Percentiles rank a stretch among this genome's conserved stretches.
Evolutionary conservation across 2,329 filamentous ascomycete genomes (phyloP).

Genomic region (Triangularia verruculosa): DNA sequence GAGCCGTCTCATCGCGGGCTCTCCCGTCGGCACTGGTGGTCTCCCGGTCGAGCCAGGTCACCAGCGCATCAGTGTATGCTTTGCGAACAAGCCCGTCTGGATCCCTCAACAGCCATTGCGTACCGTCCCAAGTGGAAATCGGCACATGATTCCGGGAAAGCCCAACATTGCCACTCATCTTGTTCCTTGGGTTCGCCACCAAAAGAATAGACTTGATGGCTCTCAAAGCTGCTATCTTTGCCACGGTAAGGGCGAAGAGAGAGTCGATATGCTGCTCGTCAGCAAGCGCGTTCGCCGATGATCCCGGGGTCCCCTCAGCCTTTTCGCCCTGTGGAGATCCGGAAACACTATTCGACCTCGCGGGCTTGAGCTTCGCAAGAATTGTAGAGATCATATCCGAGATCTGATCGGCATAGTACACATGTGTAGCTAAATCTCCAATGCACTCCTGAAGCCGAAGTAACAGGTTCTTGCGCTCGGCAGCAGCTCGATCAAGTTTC

Average conservation of each 20-base stretch:
- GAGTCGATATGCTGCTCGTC: conserved; percentile 47
- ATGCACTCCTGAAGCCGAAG: conserved; percentile 75
- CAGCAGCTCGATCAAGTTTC: conserved; percentile 32
- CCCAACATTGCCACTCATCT: conserved; percentile 55
- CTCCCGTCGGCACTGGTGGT: conserved; percentile 64
- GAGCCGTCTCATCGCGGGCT: conserved; percentile 56
- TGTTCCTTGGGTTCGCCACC: conserved; percentile 70
- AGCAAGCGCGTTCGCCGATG: conserved; percentile 30
- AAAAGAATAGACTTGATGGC: conserved; percentile 79
- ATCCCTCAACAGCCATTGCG: conserved; percentile 86
- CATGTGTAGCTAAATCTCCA: conserved; percentile 86
- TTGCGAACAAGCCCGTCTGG: conserved; percentile 73
- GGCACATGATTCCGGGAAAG: conserved; percentile 73
- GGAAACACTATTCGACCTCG: conserved; percentile 40
- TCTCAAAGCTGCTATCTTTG: conserved; percentile 65
- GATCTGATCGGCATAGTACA: conserved; percentile 96
- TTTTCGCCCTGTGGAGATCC: conserved; percentile 47
- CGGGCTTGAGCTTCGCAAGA: conserved; percentile 71
- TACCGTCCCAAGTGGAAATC: conserved; percentile 90
- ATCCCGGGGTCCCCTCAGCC: conserved; percentile 41
- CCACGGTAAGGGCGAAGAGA: conserved; percentile 51
- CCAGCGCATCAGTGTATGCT: conserved; percentile 79
- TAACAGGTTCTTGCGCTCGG: conserved; percentile 64
- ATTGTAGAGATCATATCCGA: conserved; percentile 89
- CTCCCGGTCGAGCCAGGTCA: conserved; percentile 83